Conservation (phyloP, 2,329 filamentous ascomycete species). For the Colletotrichum australisinense region DNA sequence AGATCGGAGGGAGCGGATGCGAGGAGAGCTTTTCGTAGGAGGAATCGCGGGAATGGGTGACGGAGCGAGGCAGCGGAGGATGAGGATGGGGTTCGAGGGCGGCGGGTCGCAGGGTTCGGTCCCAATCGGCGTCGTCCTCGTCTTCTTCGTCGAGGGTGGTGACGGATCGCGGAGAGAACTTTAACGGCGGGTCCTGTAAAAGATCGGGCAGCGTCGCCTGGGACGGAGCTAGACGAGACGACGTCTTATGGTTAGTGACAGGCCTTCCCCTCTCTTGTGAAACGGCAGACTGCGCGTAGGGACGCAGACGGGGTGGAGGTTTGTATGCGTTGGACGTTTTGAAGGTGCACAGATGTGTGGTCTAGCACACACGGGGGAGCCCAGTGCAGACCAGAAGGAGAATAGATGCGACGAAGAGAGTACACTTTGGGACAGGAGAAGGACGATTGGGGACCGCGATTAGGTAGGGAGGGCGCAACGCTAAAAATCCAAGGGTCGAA, state of each 20-base stretch:
- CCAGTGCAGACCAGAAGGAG: slow-evolving; percentile 17
- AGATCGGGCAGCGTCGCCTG: slow-evolving; percentile 70
- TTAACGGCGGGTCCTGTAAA: slow-evolving; percentile 58
- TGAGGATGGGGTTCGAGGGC: slow-evolving; percentile 49
- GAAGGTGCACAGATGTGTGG: slow-evolving; percentile 36
- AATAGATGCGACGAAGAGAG: slow-evolving; percentile 3
- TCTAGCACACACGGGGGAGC: slow-evolving; percentile 20
- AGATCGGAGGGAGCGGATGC: slow-evolving; percentile 32
- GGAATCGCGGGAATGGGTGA: slow-evolving; percentile 68
- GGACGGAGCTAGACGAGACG: slow-evolving; percentile 61
- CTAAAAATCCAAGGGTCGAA: not conserved
- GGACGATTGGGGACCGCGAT: not conserved
- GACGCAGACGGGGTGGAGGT: slow-evolving; percentile 36
- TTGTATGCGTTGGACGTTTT: slow-evolving; percentile 37
- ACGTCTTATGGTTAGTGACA: slow-evolving; percentile 37
- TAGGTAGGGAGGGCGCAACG: slow-evolving; percentile 4
- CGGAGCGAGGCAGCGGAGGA: slow-evolving; percentile 49
- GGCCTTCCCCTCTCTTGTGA: slow-evolving; percentile 44
- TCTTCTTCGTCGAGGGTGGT: slow-evolving; percentile 65
- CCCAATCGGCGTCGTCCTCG: slow-evolving; percentile 60
- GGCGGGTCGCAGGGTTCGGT: slow-evolving; percentile 61
- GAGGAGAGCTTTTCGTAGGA: slow-evolving; percentile 65
- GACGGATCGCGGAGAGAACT: slow-evolving; percentile 62
- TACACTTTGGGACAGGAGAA: not conserved
- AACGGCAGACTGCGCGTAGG: slow-evolving; percentile 41